Percentiles rank a stretch among this genome's conserved stretches.
Evolutionary conservation across 2,329 filamentous ascomycete species (phyloP).

Genomic region (Corniculantispora saksenae): DNA sequence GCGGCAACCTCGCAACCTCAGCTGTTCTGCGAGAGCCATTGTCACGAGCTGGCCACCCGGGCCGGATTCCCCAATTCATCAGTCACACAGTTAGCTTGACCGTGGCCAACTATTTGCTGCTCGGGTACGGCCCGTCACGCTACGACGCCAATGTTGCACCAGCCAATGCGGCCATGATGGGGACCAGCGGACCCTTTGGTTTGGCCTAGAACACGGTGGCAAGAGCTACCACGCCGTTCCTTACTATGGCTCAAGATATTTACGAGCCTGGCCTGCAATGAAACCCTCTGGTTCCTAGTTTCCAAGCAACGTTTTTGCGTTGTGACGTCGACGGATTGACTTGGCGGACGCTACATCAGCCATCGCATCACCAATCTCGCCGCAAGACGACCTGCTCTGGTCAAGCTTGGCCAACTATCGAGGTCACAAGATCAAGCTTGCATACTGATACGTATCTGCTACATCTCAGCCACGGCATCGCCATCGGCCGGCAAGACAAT

Average conservation of each 20-base stretch:
- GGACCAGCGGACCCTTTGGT: not conserved
- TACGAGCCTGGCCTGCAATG: not conserved
- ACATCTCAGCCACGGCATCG: not conserved
- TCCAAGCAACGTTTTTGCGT: not conserved
- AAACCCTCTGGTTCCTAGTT: not conserved
- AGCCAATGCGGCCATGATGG: conserved; percentile 5
- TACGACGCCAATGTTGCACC: conserved; percentile 12
- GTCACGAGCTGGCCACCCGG: not conserved
- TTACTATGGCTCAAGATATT: not conserved
- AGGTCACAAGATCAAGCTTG: not conserved
- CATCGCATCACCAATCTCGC: not conserved
- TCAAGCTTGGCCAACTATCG: not conserved
- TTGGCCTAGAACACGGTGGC: not conserved
- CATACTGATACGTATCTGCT: not conserved
- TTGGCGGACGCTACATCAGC: not conserved
- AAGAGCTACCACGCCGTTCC: not conserved
- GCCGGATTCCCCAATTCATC: not conserved
- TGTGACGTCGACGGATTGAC: not conserved
- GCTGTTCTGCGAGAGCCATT: not conserved
- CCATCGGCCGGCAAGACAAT: not conserved
- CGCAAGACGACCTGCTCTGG: not conserved
- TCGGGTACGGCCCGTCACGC: conserved; percentile 10
- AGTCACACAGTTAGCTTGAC: not conserved
- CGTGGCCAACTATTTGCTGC: not conserved
- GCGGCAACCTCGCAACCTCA: not conserved